phyloP scores from a whole-genome alignment of 1,139 yeast genomes.

The Yamadazyma jaroonii region DNA sequence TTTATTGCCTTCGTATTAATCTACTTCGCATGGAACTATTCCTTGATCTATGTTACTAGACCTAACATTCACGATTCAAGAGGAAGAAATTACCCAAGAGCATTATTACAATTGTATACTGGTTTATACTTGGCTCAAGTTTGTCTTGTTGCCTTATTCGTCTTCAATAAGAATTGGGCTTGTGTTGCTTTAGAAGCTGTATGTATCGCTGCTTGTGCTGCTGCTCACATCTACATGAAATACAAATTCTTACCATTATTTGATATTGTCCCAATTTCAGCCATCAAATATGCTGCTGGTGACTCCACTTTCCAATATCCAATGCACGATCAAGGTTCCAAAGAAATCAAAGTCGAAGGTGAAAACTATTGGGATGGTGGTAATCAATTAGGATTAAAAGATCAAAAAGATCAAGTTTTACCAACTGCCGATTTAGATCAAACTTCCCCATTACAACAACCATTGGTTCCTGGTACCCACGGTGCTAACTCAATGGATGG shows the following conservation, averaged over 20 bases:
- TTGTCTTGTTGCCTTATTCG: slow-evolving; percentile 64
- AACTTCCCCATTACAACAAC: slow-evolving; percentile 5
- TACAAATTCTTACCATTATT: slow-evolving; percentile 57
- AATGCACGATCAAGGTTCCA: slow-evolving; percentile 58
- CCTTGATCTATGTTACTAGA: slow-evolving; percentile 53
- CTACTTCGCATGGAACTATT: slow-evolving; percentile 62
- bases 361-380: slow-evolving; percentile 49
- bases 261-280: slow-evolving; percentile 74
- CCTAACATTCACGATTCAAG: slow-evolving; percentile 54
- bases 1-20: slow-evolving; percentile 42
- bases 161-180: slow-evolving; percentile 71
- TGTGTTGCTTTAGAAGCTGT: slow-evolving; percentile 64
- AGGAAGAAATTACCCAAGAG: slow-evolving; percentile 66
- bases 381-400: slow-evolving; percentile 33
- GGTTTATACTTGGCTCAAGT: slow-evolving; percentile 67
- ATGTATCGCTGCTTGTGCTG: slow-evolving; percentile 48
- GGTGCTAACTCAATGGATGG: slow-evolving; percentile 7
- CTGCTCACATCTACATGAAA: slow-evolving; percentile 55
- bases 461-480: slow-evolving; percentile 7
- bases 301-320: slow-evolving; percentile 50
- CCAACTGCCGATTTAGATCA: neutral
- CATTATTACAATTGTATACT: slow-evolving; percentile 62
- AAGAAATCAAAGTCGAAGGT: slow-evolving; percentile 57
- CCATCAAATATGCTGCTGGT: slow-evolving; percentile 59
- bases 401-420: slow-evolving; percentile 20